Conservation (phyloP, 1,284 basidiomycete species). For the Ganoderma leucocontextum region DNA sequence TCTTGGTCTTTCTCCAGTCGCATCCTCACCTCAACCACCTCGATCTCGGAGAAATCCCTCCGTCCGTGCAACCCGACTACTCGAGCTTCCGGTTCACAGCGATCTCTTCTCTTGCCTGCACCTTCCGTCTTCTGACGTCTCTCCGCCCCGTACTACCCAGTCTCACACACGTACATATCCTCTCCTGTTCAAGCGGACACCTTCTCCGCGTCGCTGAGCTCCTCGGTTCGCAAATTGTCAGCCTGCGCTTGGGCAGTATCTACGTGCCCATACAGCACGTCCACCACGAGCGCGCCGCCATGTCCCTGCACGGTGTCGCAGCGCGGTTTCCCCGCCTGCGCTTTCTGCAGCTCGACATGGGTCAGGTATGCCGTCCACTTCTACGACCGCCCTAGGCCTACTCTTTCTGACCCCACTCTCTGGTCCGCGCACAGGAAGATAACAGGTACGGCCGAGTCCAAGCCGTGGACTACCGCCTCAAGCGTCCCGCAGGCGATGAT, state of each 20-base stretch:
- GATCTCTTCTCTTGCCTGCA: slow-evolving; percentile 9
- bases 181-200: background rate
- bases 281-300: background rate
- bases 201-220: background rate
- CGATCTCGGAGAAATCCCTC: background rate
- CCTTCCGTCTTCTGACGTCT: background rate
- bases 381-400: too few relatives aligned
- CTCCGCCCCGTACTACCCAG: background rate
- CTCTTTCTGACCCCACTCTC: background rate
- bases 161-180: slow-evolving; percentile 14
- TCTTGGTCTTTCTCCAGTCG: background rate
- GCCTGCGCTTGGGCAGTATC: slow-evolving; percentile 6
- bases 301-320: slow-evolving; percentile 10
- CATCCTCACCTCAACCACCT: slow-evolving; percentile 9
- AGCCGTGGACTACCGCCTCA: slow-evolving; percentile 7
- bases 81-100: background rate
- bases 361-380: background rate
- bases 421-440: background rate
- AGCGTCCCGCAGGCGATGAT: background rate
- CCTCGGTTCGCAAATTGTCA: slow-evolving; percentile 10
- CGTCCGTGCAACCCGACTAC: background rate
- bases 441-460: background rate
- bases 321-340: slow-evolving; percentile 12
- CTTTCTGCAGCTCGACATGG: slow-evolving; percentile 20
- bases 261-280: background rate